Conservation (phyloP, 805 yeast species). For the Schwanniomyces polymorphus region DNA sequence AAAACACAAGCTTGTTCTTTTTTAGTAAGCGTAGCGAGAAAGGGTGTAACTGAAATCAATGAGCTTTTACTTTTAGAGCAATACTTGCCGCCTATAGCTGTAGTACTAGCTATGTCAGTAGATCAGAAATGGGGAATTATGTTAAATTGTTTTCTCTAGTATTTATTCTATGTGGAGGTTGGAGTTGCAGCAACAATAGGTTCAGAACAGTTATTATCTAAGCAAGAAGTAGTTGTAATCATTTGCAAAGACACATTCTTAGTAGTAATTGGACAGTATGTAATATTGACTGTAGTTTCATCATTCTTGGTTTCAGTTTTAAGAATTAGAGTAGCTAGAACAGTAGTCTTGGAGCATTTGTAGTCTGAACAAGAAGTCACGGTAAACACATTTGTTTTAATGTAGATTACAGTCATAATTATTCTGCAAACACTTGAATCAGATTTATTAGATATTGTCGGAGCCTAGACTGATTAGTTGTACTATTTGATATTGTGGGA, state of each 20-base stretch:
- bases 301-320: conserved; percentile 12
- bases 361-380: conserved; percentile 36
- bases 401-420: conserved; percentile 12
- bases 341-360: conserved; percentile 24
- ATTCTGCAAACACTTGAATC: not conserved
- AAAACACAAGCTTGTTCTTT: not conserved
- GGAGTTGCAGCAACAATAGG: conserved; percentile 12
- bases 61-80: not conserved
- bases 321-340: conserved; percentile 33
- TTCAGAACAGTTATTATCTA: not conserved
- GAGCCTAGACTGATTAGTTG: too few species aligned
- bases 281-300: too few species aligned
- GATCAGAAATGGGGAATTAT: not conserved
- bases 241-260: conserved; percentile 5
- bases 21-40: conserved; percentile 18
- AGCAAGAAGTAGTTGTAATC: not conserved
- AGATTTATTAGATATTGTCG: too few species aligned
- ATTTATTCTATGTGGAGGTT: conserved; percentile 22
- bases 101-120: conserved; percentile 7
- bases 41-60: conserved; percentile 17
- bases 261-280: not conserved
- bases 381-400: conserved; percentile 19
- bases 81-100: not conserved
- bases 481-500: too few species aligned
- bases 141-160: not conserved